Evolutionary conservation across 345 rosid species (phyloP).

Genomic region (Adansonia digitata): DNA sequence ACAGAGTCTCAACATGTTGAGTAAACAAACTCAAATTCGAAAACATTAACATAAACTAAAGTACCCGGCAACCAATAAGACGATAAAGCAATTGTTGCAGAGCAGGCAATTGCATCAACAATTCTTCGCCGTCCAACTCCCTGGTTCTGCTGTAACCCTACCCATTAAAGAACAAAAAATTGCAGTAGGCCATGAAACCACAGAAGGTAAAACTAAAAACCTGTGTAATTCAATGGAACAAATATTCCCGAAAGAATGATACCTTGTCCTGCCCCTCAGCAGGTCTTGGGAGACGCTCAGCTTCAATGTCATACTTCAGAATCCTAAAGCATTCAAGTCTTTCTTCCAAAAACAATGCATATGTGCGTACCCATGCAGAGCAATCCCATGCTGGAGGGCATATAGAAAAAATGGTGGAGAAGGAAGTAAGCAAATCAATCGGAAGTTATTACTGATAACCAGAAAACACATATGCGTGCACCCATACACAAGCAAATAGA

Average conservation of each 20-base stretch:
- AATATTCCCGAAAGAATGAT: constrained; percentile 6
- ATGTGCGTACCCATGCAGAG: constrained; percentile 98
- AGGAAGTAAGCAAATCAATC: neutral
- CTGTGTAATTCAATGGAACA: neutral
- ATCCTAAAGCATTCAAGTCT: constrained; percentile 91
- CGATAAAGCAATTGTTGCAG: constrained; percentile 85
- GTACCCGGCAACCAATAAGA: constrained; percentile 94
- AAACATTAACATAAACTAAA: constrained; percentile 5
- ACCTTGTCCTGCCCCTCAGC: constrained; percentile 85
- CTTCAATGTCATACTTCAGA: constrained; percentile 88
- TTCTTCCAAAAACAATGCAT: constrained; percentile 90
- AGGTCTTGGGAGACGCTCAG: constrained; percentile 84
- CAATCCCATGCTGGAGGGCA: constrained; percentile 89
- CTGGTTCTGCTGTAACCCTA: constrained; percentile 94
- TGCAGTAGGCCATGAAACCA: neutral
- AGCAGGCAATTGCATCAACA: constrained; percentile 87
- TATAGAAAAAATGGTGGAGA: neutral
- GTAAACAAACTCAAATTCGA: constrained; percentile 7
- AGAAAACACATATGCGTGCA: neutral
- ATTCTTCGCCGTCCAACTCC: constrained; percentile 74
- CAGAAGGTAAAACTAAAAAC: neutral
- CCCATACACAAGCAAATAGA: neutral
- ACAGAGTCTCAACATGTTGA: neutral
- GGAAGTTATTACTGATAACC: neutral
- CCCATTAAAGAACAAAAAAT: constrained; percentile 16